Evolutionary conservation across 2,329 filamentous ascomycete genomes (phyloP), one percentile per base, ranked within the genome.

Genomic region (Alternaria brassicicola): DNA sequence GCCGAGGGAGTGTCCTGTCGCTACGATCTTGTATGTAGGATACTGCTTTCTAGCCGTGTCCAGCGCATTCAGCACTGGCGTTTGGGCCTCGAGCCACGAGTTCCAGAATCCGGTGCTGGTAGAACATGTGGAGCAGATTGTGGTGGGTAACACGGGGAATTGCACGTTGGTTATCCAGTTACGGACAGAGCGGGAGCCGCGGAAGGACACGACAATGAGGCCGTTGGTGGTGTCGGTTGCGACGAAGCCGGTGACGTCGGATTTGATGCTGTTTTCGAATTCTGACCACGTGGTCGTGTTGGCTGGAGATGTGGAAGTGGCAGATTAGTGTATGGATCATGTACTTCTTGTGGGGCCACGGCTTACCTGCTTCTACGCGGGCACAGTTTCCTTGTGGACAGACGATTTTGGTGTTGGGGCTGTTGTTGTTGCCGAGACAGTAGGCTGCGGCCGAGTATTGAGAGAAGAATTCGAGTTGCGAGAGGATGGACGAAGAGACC

Each of bases 1-100:
- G 46, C 89, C 89, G 4, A 92, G 84, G 9, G 86, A 89, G 79
- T 91, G 89, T 33, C 89, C 89, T 0, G 87, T 87, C n/a, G 83
- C 74, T 17, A 88, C 72, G 70, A 90, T 70, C 43, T 73, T 73
- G 78, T 83, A 89, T 46, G 59, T 62, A 1, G 87, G 85, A 76
- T 86, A 76, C 26, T 79, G 72, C 1, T 70, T 67, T 38, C 70
- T 72, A 3, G 85, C 85, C 1, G 72, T 57, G 19, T 74, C 62
- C 21, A 89, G 70, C 52, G 80, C 81, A 1, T 68, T 63, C 6
- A 83, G 63, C 15, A 84, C 80, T 4, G 69, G 65, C 2, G 55
- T 52, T 13, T 79, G 67, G 19, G 88, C 80, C 60, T 88, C 86
- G 10, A 76, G 61, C 85, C 86, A 90, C 39, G 84, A 82, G n/a